Percentiles rank a stretch among this genome's conserved stretches.
Evolutionary conservation across 2,329 filamentous ascomycete genomes (phyloP).

Genomic region (Trichoderma endophyticum): DNA sequence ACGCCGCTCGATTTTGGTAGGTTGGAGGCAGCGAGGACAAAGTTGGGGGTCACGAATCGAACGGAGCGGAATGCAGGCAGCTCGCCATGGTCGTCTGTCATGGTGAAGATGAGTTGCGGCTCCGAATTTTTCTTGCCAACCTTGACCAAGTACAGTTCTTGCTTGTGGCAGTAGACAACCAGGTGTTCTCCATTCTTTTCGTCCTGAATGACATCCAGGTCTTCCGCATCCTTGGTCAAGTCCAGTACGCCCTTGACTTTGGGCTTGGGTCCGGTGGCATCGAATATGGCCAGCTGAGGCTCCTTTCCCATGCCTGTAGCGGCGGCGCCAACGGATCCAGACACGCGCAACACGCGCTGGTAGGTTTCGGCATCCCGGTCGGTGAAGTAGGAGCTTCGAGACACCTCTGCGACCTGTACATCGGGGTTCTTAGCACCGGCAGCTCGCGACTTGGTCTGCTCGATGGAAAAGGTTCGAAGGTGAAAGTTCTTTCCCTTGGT

Average conservation of each 20-base stretch:
- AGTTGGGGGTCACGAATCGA: slow-evolving; percentile 56
- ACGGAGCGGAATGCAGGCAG: slow-evolving; percentile 56
- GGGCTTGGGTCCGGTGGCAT: slow-evolving; percentile 49
- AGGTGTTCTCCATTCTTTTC: slow-evolving; percentile 58
- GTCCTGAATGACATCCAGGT: slow-evolving; percentile 62
- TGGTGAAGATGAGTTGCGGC: slow-evolving; percentile 54
- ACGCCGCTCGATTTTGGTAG: slow-evolving; percentile 57
- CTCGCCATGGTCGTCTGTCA: slow-evolving; percentile 46
- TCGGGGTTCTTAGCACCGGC: slow-evolving; percentile 30
- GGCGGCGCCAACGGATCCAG: slow-evolving; percentile 68
- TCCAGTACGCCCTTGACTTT: slow-evolving; percentile 50
- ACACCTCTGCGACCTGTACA: slow-evolving; percentile 48
- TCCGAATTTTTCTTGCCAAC: slow-evolving; percentile 49
- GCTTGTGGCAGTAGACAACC: slow-evolving; percentile 74
- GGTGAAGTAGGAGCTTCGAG: slow-evolving; percentile 52
- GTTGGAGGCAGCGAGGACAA: slow-evolving; percentile 57
- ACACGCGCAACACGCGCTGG: slow-evolving; percentile 57
- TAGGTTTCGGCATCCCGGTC: slow-evolving; percentile 51
- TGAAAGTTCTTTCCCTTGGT: slow-evolving; percentile 78
- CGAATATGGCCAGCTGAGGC: slow-evolving; percentile 77
- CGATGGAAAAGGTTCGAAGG: slow-evolving; percentile 70
- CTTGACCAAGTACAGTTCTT: slow-evolving; percentile 67
- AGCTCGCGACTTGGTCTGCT: slow-evolving; percentile 35
- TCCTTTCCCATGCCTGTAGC: slow-evolving; percentile 74
- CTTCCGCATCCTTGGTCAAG: slow-evolving; percentile 57